These are phyloP conservation scores for Talaromyces sp. DNA, from an alignment of 2,329 filamentous ascomycete genomes.

Conservation along the genomic window DNA sequence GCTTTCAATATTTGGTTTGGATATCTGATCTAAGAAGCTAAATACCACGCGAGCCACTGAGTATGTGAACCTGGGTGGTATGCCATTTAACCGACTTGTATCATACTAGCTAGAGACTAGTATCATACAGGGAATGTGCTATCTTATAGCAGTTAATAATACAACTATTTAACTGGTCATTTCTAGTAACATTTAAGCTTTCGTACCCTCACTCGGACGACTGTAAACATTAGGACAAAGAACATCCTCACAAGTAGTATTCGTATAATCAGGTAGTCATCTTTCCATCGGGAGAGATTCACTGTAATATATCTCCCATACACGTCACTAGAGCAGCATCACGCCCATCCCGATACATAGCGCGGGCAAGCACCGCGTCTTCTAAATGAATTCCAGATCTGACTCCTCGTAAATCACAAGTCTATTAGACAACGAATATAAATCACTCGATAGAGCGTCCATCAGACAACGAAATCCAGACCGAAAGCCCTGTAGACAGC, in stretches of 20 bases:
- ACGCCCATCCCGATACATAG: slow-evolving; percentile 1
- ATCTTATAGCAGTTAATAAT: background rate
- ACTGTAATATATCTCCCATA: background rate
- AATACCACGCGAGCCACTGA: background rate
- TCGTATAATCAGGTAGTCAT: background rate
- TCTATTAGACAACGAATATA: too few relatives aligned
- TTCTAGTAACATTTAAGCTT: background rate
- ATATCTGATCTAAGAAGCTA: background rate
- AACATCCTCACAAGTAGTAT: background rate
- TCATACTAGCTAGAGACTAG: background rate
- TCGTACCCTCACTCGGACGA: too few relatives aligned
- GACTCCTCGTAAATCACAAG: too few relatives aligned
- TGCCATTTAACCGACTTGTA: background rate
- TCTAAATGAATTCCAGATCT: background rate
- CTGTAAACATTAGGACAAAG: too few relatives aligned
- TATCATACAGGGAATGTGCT: background rate
- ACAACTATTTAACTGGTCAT: background rate
- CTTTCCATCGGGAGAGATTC: background rate
- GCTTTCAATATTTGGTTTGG: background rate
- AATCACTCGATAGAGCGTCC: too few relatives aligned
- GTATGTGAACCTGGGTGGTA: background rate
- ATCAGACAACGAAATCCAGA: background rate
- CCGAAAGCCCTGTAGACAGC: background rate
- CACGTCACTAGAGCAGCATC: slow-evolving; percentile 3
- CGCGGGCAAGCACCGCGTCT: background rate